These are phyloP conservation scores for Pseudogymnoascus sp. DNA, from an alignment of 2,329 filamentous ascomycete genomes.

Conservation along the genomic window DNA sequence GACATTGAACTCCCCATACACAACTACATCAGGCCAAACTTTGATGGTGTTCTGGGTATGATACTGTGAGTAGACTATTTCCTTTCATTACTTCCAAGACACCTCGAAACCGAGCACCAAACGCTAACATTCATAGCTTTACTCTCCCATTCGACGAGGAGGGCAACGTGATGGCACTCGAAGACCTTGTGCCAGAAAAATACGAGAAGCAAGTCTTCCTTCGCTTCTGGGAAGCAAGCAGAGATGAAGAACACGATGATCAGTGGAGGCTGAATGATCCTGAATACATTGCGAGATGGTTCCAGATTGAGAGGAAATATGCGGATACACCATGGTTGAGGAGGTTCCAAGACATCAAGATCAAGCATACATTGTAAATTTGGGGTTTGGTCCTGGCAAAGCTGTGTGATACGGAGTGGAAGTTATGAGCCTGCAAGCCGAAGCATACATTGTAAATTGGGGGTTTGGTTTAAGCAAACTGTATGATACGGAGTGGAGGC, in stretches of 20 bases:
- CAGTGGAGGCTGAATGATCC: background rate
- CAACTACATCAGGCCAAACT: background rate
- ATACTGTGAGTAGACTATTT: background rate
- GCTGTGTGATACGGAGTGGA: background rate
- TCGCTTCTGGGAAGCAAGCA: background rate
- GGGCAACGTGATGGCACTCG: background rate
- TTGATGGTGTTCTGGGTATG: background rate
- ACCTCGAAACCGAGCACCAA: background rate
- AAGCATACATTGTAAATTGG: background rate
- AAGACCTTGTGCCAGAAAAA: background rate
- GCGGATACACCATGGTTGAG: constrained; percentile 4
- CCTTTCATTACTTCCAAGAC: background rate
- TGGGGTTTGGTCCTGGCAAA: background rate
- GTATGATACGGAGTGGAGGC: background rate
- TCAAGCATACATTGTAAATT: background rate
- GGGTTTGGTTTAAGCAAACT: background rate
- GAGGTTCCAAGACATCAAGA: background rate
- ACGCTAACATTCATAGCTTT: background rate
- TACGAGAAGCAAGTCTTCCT: constrained; percentile 1
- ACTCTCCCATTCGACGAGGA: background rate
- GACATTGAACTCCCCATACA: background rate
- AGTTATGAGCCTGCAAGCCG: background rate
- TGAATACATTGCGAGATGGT: constrained; percentile 5
- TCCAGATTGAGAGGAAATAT: background rate
- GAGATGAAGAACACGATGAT: background rate